phyloP scores from a whole-genome alignment of 805 yeast species.

The Starmerella vaccinii region DNA sequence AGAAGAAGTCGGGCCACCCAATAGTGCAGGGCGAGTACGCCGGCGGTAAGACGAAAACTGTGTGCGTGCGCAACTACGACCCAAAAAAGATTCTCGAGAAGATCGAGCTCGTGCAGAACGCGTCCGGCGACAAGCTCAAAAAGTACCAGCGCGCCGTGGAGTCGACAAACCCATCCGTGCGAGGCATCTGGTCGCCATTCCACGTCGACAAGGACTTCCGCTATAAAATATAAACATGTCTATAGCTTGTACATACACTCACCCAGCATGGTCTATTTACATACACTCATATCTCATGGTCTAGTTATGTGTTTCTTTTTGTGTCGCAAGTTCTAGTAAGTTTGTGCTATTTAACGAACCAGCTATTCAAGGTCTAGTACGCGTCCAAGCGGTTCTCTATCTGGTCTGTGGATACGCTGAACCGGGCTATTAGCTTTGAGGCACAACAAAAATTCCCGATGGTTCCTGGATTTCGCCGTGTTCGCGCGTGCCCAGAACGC shows the following conservation, averaged over 20 bases:
- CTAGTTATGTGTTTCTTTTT: too few species aligned
- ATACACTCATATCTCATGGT: too few species aligned
- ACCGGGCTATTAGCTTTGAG: too few species aligned
- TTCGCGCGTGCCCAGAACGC: too few species aligned
- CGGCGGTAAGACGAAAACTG: conserved; percentile 40
- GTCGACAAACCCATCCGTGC: conserved; percentile 68
- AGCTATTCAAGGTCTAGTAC: too few species aligned
- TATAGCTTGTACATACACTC: not conserved
- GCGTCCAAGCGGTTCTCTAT: too few species aligned
- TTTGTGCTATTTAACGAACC: too few species aligned
- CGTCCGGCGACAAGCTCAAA: conserved; percentile 53
- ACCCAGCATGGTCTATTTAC: too few species aligned
- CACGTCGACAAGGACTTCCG: conserved; percentile 52
- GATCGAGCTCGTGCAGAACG: conserved; percentile 50
- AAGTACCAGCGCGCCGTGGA: conserved; percentile 69
- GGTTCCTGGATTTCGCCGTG: too few species aligned
- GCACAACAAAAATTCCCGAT: too few species aligned
- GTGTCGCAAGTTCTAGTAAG: too few species aligned
- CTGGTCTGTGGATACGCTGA: too few species aligned
- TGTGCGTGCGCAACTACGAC: conserved; percentile 69
- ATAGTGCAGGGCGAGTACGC: conserved; percentile 50
- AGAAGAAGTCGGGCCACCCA: conserved; percentile 76
- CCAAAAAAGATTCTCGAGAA: conserved; percentile 53
- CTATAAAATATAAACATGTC: conserved; percentile 34
- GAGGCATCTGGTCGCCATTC: conserved; percentile 98